A percentile compares a stretch with the other conserved stretches of the same genome.
phyloP scores from a whole-genome alignment of 495 filamentous ascomycete genomes.

The Cryomyces antarcticus region DNA sequence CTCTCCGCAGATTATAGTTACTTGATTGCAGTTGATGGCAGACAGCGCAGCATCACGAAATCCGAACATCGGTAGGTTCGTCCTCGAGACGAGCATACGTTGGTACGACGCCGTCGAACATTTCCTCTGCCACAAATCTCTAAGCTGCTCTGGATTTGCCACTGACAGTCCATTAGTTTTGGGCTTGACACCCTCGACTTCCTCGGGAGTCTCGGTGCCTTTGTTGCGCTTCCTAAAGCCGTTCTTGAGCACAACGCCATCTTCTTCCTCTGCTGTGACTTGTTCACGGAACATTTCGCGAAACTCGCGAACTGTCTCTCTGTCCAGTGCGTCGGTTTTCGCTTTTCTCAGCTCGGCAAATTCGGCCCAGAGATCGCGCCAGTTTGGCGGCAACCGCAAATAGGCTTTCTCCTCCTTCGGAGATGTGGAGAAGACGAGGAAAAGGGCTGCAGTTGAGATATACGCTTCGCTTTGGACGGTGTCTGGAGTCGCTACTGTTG shows the following conservation, averaged over 20 bases:
- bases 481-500: slow-evolving; percentile 50
- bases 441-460: slow-evolving; percentile 63
- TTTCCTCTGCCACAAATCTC: slow-evolving; percentile 53
- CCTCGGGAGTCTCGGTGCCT: slow-evolving; percentile 18
- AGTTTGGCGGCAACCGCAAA: slow-evolving; percentile 52
- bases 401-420: slow-evolving; percentile 73
- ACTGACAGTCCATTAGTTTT: slow-evolving; percentile 6
- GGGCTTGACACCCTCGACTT: slow-evolving; percentile 5
- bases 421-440: slow-evolving; percentile 53
- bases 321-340: slow-evolving; percentile 47
- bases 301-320: slow-evolving; percentile 37
- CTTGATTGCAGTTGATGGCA: slow-evolving; percentile 53
- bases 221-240: slow-evolving; percentile 34
- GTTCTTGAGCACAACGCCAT: slow-evolving; percentile 53
- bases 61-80: slow-evolving; percentile 71
- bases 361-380: slow-evolving; percentile 75
- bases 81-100: slow-evolving; percentile 38
- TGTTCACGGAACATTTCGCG: slow-evolving; percentile 38
- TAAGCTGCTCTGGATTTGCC: slow-evolving; percentile 28
- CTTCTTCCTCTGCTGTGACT: slow-evolving; percentile 35
- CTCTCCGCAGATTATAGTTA: slow-evolving; percentile 83
- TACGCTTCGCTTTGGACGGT: slow-evolving; percentile 67
- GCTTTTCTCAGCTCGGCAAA: slow-evolving; percentile 47
- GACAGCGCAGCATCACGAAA: slow-evolving; percentile 58
- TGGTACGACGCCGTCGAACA: slow-evolving; percentile 35